phyloP scores from a whole-genome alignment of 164 flowering plant genomes.

The Litsea cubeba region DNA sequence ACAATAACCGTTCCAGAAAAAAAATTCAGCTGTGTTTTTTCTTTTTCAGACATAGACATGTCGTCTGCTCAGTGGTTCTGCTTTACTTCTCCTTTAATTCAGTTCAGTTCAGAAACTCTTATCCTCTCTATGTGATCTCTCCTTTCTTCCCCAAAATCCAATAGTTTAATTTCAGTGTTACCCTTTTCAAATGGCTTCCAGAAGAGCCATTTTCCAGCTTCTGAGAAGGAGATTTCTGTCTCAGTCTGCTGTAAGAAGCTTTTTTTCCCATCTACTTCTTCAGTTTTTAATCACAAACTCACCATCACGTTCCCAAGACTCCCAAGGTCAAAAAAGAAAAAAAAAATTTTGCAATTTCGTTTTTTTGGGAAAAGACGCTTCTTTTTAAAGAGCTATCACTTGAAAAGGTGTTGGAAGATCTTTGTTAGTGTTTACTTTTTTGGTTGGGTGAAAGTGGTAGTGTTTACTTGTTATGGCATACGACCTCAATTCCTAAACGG shows the following conservation, averaged over 20 bases:
- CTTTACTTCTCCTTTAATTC: no score
- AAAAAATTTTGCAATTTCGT: background rate
- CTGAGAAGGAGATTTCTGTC: background rate
- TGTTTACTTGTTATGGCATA: background rate
- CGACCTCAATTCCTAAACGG: background rate
- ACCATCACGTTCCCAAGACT: no score
- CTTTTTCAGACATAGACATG: background rate
- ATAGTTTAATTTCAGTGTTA: no score
- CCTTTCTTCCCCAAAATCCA: no score
- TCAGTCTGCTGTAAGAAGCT: background rate
- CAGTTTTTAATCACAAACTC: no score
- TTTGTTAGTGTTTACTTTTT: background rate
- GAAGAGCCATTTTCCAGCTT: background rate
- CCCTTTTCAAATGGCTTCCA: background rate
- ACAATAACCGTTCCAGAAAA: no score
- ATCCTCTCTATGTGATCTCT: no score
- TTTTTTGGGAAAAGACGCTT: no score
- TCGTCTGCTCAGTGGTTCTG: background rate
- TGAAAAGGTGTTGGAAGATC: background rate
- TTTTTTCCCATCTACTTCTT: background rate
- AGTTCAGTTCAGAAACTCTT: no score
- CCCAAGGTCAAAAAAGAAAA: no score
- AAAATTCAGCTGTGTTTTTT: no score
- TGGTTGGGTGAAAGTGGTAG: background rate
- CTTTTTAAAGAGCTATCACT: background rate